These are phyloP conservation scores for Phytophthora pinifolia DNA, from an alignment of 352 stramenopile species.

Conservation along the genomic window DNA sequence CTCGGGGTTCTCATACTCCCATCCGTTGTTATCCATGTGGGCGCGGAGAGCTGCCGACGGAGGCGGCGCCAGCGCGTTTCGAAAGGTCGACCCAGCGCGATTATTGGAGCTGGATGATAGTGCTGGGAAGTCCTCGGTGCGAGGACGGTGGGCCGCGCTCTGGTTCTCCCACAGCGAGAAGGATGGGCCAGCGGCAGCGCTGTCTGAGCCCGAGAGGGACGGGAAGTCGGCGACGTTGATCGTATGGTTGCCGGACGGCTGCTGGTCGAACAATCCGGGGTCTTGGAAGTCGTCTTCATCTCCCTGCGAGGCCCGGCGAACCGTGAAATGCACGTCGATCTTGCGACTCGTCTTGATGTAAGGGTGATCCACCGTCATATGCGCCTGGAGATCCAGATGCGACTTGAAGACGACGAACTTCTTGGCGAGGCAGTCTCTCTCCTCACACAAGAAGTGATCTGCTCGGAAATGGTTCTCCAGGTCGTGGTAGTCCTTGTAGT, in stretches of 20 bases:
- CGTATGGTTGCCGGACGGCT: slow-evolving; percentile 29
- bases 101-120: slow-evolving; percentile 31
- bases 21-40: slow-evolving; percentile 68
- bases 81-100: slow-evolving; percentile 42
- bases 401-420: slow-evolving; percentile 92
- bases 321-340: slow-evolving; percentile 87
- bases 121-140: slow-evolving; percentile 70
- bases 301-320: slow-evolving; percentile 57
- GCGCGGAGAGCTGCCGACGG: slow-evolving; percentile 73
- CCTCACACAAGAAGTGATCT: slow-evolving; percentile 89
- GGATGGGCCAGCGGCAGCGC: slow-evolving; percentile 26
- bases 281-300: slow-evolving; percentile 53
- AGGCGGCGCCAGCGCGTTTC: slow-evolving; percentile 66
- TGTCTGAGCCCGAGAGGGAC: slow-evolving; percentile 54
- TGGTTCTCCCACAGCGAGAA: slow-evolving; percentile 74
- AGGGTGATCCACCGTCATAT: slow-evolving; percentile 82
- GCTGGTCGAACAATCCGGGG: slow-evolving; percentile 45
- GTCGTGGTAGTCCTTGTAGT: slow-evolving; percentile 93
- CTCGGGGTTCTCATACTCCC: slow-evolving; percentile 67
- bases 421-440: slow-evolving; percentile 72
- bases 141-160: slow-evolving; percentile 40
- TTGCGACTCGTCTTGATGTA: slow-evolving; percentile 84
- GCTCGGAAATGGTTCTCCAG: slow-evolving; percentile 90
- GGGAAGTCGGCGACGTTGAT: slow-evolving; percentile 89
- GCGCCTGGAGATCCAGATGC: slow-evolving; percentile 83